These are phyloP conservation scores for Magnusiomyces clavatus DNA, from an alignment of 1,139 yeast genomes.

Conservation along the genomic window DNA sequence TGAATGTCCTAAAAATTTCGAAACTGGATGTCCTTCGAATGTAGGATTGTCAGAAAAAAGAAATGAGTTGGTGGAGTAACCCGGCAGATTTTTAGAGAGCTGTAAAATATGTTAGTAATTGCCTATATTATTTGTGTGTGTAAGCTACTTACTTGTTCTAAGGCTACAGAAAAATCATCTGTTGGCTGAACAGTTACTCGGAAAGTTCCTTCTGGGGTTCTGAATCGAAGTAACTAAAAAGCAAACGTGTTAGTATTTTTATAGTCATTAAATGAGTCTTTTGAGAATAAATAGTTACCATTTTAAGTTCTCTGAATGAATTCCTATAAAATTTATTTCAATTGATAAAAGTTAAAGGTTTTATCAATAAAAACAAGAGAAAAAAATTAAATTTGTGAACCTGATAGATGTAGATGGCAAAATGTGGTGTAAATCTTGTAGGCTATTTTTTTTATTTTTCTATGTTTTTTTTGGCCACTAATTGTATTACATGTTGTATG, in stretches of 20 bases:
- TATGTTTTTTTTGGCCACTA: too few species aligned
- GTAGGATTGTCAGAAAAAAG: conserved; percentile 34
- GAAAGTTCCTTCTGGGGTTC: conserved; percentile 77
- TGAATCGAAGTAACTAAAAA: conserved; percentile 56
- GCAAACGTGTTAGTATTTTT: not conserved
- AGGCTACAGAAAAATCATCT: conserved; percentile 43
- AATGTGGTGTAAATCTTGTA: too few species aligned
- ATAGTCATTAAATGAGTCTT: too few species aligned
- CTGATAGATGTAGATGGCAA: not conserved
- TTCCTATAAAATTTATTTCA: too few species aligned
- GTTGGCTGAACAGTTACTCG: conserved; percentile 49
- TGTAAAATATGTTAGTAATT: conserved; percentile 2
- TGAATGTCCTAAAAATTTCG: conserved; percentile 39
- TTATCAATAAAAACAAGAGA: not conserved
- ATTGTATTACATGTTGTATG: too few species aligned
- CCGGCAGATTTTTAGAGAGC: conserved; percentile 12
- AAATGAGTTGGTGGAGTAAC: conserved; percentile 9
- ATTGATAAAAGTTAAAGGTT: too few species aligned
- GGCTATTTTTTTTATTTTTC: too few species aligned
- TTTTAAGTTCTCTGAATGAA: too few species aligned
- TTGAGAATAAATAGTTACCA: not conserved
- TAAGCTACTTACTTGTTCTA: conserved; percentile 38
- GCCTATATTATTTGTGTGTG: not conserved
- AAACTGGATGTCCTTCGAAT: conserved; percentile 41
- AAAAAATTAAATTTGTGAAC: not conserved